phyloP scores from a whole-genome alignment of 2,329 filamentous ascomycete species.

The Claviceps pazoutovae region DNA sequence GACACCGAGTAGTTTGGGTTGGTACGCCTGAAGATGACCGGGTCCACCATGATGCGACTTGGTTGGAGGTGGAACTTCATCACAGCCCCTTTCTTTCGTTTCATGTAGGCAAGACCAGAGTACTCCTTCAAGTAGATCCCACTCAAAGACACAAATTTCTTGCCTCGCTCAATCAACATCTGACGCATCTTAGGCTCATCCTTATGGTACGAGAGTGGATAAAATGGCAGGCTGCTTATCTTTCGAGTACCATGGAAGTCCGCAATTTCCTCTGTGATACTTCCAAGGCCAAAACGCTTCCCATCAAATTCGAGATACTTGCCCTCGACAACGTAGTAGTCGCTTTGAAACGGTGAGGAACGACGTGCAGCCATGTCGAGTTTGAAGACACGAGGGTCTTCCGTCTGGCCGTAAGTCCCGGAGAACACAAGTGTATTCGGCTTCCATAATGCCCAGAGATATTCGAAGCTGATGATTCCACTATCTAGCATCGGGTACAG shows the following conservation, averaged over 20 bases:
- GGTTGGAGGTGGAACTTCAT: conserved; percentile 77
- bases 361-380: conserved; percentile 64
- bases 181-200: conserved; percentile 50
- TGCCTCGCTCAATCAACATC: conserved; percentile 64
- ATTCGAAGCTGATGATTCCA: conserved; percentile 76
- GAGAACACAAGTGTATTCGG: conserved; percentile 70
- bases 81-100: conserved; percentile 50
- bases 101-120: conserved; percentile 73
- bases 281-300: conserved; percentile 67
- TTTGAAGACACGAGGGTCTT: conserved; percentile 72
- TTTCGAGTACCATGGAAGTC: conserved; percentile 70
- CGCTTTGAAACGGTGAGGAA: conserved; percentile 52
- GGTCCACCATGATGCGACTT: conserved; percentile 78
- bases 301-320: conserved; percentile 80
- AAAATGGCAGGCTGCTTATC: conserved; percentile 65
- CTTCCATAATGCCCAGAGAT: conserved; percentile 81
- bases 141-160: conserved; percentile 67
- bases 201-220: conserved; percentile 69
- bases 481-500: conserved; percentile 69
- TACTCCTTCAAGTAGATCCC: conserved; percentile 75
- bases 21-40: conserved; percentile 66
- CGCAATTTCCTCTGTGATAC: conserved; percentile 52
- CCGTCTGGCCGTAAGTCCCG: conserved; percentile 59
- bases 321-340: conserved; percentile 65
- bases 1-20: conserved; percentile 77